phyloP scores from a whole-genome alignment of 257 asterid species.

The Phtheirospermum japonicum region DNA sequence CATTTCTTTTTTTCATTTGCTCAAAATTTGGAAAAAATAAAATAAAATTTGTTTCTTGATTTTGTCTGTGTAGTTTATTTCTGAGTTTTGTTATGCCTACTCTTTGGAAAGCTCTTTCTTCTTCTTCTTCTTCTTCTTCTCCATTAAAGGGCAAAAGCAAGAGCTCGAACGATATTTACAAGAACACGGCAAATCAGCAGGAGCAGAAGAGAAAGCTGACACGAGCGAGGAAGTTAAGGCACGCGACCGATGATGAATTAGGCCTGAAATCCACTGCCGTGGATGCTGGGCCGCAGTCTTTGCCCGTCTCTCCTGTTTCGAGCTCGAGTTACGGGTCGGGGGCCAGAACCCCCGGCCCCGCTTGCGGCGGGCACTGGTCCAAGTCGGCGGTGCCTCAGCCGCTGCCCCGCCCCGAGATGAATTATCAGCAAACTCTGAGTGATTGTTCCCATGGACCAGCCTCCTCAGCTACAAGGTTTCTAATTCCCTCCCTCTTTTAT shows the following conservation, averaged over 20 bases:
- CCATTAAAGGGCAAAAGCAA: slow-evolving; percentile 41
- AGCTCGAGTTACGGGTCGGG: slow-evolving; percentile 28
- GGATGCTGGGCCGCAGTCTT: slow-evolving; percentile 40
- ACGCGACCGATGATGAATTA: slow-evolving; percentile 51
- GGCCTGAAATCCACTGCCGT: slow-evolving; percentile 28
- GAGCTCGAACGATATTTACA: slow-evolving; percentile 40
- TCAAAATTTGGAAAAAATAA: not conserved
- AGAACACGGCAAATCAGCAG: slow-evolving; percentile 1
- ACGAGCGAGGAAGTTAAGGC: slow-evolving; percentile 54
- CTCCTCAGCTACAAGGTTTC: not conserved
- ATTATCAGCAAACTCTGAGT: not conserved
- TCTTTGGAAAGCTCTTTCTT: slow-evolving; percentile 50
- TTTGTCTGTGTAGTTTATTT: not conserved
- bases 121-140: too few relatives aligned
- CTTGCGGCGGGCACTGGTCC: slow-evolving; percentile 46
- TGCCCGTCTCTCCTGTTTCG: slow-evolving; percentile 61
- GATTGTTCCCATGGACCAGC: not conserved
- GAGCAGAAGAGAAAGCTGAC: slow-evolving; percentile 41
- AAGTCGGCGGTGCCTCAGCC: slow-evolving; percentile 75
- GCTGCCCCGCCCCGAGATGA: slow-evolving; percentile 54
- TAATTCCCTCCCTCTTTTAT: not conserved
- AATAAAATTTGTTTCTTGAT: not conserved
- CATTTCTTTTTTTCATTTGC: not conserved
- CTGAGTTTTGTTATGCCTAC: slow-evolving; percentile 42
- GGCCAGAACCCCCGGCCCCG: slow-evolving; percentile 26